Evolutionary conservation across 2,329 filamentous ascomycete species (phyloP), one percentile per base, ranked within the genome.

Genomic region (Beauveria brongniartii): DNA sequence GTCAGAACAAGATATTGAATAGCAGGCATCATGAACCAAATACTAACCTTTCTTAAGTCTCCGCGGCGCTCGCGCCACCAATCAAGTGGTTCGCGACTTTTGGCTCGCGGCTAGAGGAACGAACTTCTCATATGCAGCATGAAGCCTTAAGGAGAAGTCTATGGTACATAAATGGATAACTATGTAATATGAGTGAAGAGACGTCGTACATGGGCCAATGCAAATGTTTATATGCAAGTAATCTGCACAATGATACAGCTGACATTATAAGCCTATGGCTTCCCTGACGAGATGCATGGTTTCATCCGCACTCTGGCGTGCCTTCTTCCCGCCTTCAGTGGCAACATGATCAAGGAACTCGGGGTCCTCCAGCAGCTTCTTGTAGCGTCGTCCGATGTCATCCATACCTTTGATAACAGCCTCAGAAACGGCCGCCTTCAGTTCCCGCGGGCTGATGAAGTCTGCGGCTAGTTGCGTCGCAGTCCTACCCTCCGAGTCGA

Each of bases 41-140:
- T 5, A 4, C n/a, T 37, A n/a, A 43, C 47, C 43, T n/a, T 20
- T 48, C 9, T 48, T 1, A 61, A 87, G 84, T 68, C 75, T 90
- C 40, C 78, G 89, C 44, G 88, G 89, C 8, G 78, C 82, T 1
- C 79, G 82, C 64, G 75, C 79, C 55, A 90, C 88, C 3, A 89
- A 87, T 64, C 80, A 85, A 59, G 78, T 89, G 1, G 83, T 90
- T 3, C 81, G 83, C 62, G 86, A 90, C 34, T 91, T 91, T 69
- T 92, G 87, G 85, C 73, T 90, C n/a, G 78, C 80, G 2, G 87
- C 86, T 63, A 78, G 88, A 63, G 82, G 82, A 7, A 79, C 80
- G 0, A 84, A 77, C 66, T 87, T 86, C 71, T 77, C 83, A 9
- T 87, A 87, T 71, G 80, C 77, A 54, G 85, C 83, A 50, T 86